Conservation (phyloP, 2,329 filamentous ascomycete species). For the Scedosporium aurantiacum region DNA sequence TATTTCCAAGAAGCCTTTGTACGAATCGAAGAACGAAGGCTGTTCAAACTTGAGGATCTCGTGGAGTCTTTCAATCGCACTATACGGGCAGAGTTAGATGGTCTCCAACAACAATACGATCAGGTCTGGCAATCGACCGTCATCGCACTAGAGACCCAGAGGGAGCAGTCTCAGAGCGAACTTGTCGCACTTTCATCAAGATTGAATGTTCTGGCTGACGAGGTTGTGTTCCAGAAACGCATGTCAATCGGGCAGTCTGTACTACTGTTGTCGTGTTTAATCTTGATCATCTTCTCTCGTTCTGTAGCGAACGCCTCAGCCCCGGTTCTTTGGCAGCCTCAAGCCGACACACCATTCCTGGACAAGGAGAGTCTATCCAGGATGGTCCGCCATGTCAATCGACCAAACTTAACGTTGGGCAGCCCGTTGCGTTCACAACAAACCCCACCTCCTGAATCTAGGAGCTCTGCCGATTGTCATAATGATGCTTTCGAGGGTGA, state of each 20-base stretch:
- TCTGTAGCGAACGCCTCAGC: slow-evolving; percentile 1
- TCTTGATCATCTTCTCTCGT: slow-evolving; percentile 71
- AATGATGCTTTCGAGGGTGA: no score
- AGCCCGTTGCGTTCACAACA: no score
- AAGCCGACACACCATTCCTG: neutral
- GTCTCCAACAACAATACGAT: slow-evolving; percentile 78
- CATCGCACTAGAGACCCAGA: slow-evolving; percentile 78
- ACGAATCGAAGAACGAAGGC: slow-evolving; percentile 79
- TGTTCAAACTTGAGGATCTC: slow-evolving; percentile 72
- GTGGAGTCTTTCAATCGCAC: slow-evolving; percentile 78
- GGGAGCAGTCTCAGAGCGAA: slow-evolving; percentile 73
- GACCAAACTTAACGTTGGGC: neutral
- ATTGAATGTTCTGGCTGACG: slow-evolving; percentile 83
- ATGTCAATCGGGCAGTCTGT: slow-evolving; percentile 90
- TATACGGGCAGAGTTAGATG: slow-evolving; percentile 68
- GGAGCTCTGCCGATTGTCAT: no score
- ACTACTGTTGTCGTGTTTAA: slow-evolving; percentile 74
- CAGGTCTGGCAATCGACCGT: slow-evolving; percentile 95
- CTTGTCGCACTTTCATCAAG: slow-evolving; percentile 70
- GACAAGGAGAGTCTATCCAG: neutral
- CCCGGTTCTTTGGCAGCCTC: neutral
- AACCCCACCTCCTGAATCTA: no score
- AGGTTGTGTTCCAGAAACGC: slow-evolving; percentile 75
- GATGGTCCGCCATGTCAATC: neutral
- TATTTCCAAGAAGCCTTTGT: slow-evolving; percentile 77